Percentiles rank a stretch among this genome's conserved stretches.
phyloP scores from a whole-genome alignment of 2,329 filamentous ascomycete species.

The Pseudogymnoascus sp. region DNA sequence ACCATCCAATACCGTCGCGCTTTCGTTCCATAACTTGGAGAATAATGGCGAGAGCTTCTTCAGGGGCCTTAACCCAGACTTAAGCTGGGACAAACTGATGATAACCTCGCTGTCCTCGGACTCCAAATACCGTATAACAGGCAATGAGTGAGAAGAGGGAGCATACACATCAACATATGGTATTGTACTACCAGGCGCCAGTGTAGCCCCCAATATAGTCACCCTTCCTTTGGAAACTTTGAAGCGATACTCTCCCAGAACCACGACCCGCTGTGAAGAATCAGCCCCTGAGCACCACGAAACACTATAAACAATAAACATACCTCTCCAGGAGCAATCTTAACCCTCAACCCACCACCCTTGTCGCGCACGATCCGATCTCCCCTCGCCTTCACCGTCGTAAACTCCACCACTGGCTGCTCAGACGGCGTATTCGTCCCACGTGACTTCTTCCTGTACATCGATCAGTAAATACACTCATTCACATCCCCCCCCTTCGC shows the following conservation, averaged over 20 bases:
- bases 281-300: not conserved
- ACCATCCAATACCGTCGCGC: slow-evolving; percentile 24
- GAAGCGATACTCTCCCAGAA: slow-evolving; percentile 61
- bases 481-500: not conserved
- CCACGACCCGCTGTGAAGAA: slow-evolving; percentile 38
- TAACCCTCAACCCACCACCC: slow-evolving; percentile 30
- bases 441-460: slow-evolving; percentile 3
- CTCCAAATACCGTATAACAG: slow-evolving; percentile 47
- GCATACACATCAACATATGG: slow-evolving; percentile 43
- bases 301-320: not conserved
- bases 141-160: slow-evolving; percentile 60
- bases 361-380: not conserved
- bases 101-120: slow-evolving; percentile 43
- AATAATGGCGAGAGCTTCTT: slow-evolving; percentile 58
- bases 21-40: slow-evolving; percentile 54
- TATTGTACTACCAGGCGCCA: slow-evolving; percentile 39
- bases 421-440: slow-evolving; percentile 1
- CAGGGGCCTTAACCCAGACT: slow-evolving; percentile 43
- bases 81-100: slow-evolving; percentile 44
- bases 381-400: not conserved
- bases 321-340: slow-evolving; percentile 41
- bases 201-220: slow-evolving; percentile 54
- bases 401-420: slow-evolving; percentile 1
- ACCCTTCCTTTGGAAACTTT: slow-evolving; percentile 52
- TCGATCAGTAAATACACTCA: not conserved